Percentiles rank a stretch among this genome's conserved stretches.
Conservation (phyloP, 176 grass and related monocot genomes). For the Rhynchospora pubera region DNA sequence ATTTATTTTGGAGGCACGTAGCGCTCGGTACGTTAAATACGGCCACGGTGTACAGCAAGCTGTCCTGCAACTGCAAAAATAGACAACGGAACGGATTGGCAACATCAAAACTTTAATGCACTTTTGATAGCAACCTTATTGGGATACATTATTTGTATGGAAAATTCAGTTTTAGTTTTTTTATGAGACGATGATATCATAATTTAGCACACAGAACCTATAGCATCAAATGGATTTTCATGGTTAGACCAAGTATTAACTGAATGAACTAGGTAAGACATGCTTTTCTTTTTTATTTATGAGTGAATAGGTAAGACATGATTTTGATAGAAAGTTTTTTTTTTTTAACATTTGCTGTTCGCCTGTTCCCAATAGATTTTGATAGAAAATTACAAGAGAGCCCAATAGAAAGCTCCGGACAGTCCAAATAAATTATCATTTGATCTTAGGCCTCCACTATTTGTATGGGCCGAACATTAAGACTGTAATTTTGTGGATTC, state of each 20-base stretch:
- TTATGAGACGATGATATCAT: too few species aligned
- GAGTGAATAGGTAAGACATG: not conserved
- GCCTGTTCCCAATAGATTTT: too few species aligned
- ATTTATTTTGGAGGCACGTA: not conserved
- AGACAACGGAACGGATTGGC: not conserved
- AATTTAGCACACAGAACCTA: too few species aligned
- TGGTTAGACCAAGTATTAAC: too few species aligned
- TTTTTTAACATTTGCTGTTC: too few species aligned
- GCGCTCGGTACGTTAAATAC: slow-evolving; percentile 4
- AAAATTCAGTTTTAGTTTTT: too few species aligned
- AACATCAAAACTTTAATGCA: not conserved
- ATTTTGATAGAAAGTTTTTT: not conserved
- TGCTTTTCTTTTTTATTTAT: too few species aligned
- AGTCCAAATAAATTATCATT: not conserved
- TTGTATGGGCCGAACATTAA: not conserved
- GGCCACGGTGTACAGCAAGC: not conserved
- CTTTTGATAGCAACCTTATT: not conserved
- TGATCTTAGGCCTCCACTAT: not conserved
- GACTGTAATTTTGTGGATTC: too few species aligned
- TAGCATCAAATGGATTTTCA: too few species aligned
- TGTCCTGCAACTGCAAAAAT: not conserved
- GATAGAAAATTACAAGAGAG: too few species aligned
- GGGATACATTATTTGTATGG: not conserved
- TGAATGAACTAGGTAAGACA: too few species aligned
- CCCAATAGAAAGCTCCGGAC: not conserved